Conservation (phyloP, 108 stramenopile genomes). For the Aurantiochytrium sp. region DNA sequence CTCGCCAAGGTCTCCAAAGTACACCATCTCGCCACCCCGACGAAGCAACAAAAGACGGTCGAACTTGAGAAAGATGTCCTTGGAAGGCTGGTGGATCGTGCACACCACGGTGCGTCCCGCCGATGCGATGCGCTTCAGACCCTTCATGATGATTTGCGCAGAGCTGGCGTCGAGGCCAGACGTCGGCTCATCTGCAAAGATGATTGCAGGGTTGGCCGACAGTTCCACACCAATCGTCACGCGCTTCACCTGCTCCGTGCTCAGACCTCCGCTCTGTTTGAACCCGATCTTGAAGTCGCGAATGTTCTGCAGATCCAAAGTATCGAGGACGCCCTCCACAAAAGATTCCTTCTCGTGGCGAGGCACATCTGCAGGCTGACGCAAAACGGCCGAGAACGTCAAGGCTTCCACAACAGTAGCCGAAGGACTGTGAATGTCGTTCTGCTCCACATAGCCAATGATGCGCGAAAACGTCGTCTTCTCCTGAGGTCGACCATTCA, state of each 20-base stretch:
- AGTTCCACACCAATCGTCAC: slow-evolving; percentile 67
- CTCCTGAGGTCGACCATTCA: slow-evolving; percentile 20
- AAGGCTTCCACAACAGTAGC: slow-evolving; percentile 60
- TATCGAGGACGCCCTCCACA: slow-evolving; percentile 41
- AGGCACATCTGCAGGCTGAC: not conserved
- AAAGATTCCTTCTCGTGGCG: slow-evolving; percentile 17
- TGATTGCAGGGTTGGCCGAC: slow-evolving; percentile 61
- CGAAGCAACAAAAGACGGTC: slow-evolving; percentile 63
- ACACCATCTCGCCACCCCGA: slow-evolving; percentile 69
- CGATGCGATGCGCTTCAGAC: slow-evolving; percentile 37
- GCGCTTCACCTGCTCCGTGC: slow-evolving; percentile 59
- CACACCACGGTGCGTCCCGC: slow-evolving; percentile 60
- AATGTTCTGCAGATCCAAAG: slow-evolving; percentile 59
- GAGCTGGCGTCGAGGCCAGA: slow-evolving; percentile 62
- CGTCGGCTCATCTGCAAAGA: slow-evolving; percentile 62
- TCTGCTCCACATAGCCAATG: slow-evolving; percentile 61
- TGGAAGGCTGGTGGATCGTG: slow-evolving; percentile 78
- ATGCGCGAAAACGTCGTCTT: slow-evolving; percentile 22
- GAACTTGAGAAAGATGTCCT: slow-evolving; percentile 66
- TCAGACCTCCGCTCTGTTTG: slow-evolving; percentile 14
- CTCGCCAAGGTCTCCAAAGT: slow-evolving; percentile 67
- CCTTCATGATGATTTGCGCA: slow-evolving; percentile 55
- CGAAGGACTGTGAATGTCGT: slow-evolving; percentile 52
- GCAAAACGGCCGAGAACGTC: slow-evolving; percentile 34
- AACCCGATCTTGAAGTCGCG: slow-evolving; percentile 30